Percentiles rank a stretch among this genome's conserved stretches.
These are phyloP conservation scores for Neltuma alba DNA, from an alignment of 306 rosid genomes.

Conservation along the genomic window DNA sequence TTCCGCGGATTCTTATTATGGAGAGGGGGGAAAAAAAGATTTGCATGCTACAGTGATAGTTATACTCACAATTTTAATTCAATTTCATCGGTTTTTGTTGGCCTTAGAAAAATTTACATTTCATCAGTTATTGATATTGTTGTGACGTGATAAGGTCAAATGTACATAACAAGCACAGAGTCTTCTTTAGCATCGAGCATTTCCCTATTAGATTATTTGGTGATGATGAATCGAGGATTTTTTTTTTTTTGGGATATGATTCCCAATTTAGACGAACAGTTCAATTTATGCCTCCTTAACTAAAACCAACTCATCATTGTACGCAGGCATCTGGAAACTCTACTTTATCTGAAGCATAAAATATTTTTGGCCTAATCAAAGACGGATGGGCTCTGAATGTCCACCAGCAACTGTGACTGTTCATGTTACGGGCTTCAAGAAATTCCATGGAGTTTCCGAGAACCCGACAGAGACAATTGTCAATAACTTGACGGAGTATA, in stretches of 20 bases:
- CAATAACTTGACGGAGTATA: slow-evolving; percentile 62
- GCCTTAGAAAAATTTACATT: no score
- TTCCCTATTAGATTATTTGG: neutral
- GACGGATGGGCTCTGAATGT: slow-evolving; percentile 92
- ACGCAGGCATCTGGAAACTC: slow-evolving; percentile 52
- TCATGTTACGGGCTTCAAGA: slow-evolving; percentile 93
- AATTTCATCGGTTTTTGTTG: neutral
- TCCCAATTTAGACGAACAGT: neutral
- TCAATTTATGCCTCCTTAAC: slow-evolving; percentile 7
- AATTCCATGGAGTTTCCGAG: slow-evolving; percentile 95
- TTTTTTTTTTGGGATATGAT: neutral
- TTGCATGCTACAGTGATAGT: no score
- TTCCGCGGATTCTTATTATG: neutral
- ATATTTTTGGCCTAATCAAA: slow-evolving; percentile 34
- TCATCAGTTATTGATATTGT: neutral
- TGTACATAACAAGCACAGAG: neutral
- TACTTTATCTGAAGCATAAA: slow-evolving; percentile 42
- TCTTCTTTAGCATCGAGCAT: neutral
- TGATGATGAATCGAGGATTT: neutral
- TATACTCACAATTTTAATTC: neutral
- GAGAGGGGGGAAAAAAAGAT: neutral
- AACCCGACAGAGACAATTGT: slow-evolving; percentile 90
- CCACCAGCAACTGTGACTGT: slow-evolving; percentile 71
- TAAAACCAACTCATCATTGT: slow-evolving; percentile 26
- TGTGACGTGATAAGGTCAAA: neutral